phyloP scores from a whole-genome alignment of 805 yeast species.

The Pichia cephalocereana region DNA sequence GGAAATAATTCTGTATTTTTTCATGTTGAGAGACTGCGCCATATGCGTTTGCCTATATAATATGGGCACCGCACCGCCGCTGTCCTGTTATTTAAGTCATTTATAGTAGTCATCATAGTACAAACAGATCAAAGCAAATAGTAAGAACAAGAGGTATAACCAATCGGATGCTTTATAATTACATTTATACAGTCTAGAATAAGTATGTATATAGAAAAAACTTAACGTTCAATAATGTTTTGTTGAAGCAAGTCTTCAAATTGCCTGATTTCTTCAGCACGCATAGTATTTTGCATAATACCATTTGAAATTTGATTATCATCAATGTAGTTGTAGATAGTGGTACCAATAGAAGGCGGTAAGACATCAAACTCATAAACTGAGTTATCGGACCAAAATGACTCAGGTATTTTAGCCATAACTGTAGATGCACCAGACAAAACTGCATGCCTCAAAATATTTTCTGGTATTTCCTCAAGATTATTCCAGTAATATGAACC shows the following conservation, averaged over 20 bases:
- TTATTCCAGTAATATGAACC: conserved; percentile 13
- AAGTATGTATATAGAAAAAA: not conserved
- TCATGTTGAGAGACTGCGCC: too few relatives aligned
- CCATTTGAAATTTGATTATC: conserved; percentile 37
- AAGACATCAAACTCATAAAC: conserved; percentile 63
- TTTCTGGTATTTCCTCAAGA: conserved; percentile 40
- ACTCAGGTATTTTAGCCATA: conserved; percentile 59
- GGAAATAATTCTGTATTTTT: too few relatives aligned
- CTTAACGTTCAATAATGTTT: conserved; percentile 6
- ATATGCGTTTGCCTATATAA: too few relatives aligned
- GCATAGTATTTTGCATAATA: conserved; percentile 20
- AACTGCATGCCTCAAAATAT: conserved; percentile 58
- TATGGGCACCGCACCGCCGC: not conserved
- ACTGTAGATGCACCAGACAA: conserved; percentile 62
- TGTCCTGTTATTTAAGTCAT: too few relatives aligned
- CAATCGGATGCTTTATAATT: too few relatives aligned
- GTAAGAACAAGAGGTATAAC: too few relatives aligned
- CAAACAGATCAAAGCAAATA: too few relatives aligned
- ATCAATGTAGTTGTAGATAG: conserved; percentile 37
- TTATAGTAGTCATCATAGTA: too few relatives aligned
- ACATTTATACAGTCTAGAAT: too few relatives aligned
- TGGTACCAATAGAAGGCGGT: conserved; percentile 50
- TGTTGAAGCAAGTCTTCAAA: conserved; percentile 16
- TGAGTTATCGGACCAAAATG: conserved; percentile 52
- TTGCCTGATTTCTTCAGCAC: conserved; percentile 19